A percentile compares a stretch with the other conserved stretches of the same genome.
phyloP scores from a whole-genome alignment of 768 basidiomycete genomes.

The Mycena venus region DNA sequence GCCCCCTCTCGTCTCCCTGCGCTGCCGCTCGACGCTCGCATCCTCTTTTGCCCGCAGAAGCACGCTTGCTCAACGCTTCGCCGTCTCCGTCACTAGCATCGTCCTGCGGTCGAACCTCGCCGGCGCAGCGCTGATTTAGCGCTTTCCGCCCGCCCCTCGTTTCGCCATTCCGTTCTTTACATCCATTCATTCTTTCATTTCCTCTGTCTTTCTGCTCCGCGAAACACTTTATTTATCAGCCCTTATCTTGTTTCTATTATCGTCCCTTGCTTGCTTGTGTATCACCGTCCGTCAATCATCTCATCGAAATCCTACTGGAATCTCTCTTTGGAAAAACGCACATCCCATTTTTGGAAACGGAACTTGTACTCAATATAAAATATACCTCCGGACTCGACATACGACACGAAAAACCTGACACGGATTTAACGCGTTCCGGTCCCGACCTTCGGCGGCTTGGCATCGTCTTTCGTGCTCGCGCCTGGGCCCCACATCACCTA shows the following conservation, averaged over 20 bases:
- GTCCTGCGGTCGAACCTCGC: slow-evolving; percentile 76
- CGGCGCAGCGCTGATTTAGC: slow-evolving; percentile 73
- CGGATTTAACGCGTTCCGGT: too few species aligned
- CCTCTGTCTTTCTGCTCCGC: neutral
- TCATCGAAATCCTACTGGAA: neutral
- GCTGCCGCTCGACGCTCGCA: slow-evolving; percentile 33
- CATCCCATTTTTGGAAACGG: neutral
- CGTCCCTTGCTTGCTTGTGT: slow-evolving; percentile 31
- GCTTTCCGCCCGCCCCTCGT: slow-evolving; percentile 16
- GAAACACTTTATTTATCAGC: slow-evolving; percentile 38
- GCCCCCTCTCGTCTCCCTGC: too few species aligned
- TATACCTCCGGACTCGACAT: neutral
- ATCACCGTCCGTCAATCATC: neutral
- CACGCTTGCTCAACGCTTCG: slow-evolving; percentile 32
- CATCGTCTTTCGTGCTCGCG: neutral
- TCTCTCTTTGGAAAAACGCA: neutral
- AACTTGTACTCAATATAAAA: too few species aligned
- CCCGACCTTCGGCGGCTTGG: slow-evolving; percentile 26
- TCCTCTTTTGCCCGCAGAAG: slow-evolving; percentile 39
- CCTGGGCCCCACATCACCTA: neutral
- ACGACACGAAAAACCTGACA: neutral
- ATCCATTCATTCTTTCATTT: slow-evolving; percentile 21
- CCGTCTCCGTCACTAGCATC: slow-evolving; percentile 59
- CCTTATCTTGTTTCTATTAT: slow-evolving; percentile 39
- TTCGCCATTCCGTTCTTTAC: slow-evolving; percentile 39